Evolutionary conservation across 257 asterid species (phyloP).

Genomic region (Coffea eugenioides): DNA sequence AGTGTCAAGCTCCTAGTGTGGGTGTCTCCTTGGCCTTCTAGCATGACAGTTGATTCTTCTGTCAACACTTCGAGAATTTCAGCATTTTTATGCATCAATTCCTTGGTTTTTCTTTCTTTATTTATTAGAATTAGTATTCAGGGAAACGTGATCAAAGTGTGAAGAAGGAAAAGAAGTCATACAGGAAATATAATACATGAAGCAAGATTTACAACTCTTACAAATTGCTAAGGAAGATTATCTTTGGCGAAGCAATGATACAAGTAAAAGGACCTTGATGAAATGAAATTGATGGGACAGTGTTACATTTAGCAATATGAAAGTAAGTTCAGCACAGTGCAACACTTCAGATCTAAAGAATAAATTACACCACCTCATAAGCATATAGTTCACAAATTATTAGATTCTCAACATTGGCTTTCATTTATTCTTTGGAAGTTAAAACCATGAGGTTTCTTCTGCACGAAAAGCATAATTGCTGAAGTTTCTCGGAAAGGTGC

Average conservation of each 20-base stretch:
- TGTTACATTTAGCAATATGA: background rate
- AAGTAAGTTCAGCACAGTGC: background rate
- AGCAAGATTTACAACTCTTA: background rate
- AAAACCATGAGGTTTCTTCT: no score
- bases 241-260: background rate
- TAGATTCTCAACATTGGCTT: background rate
- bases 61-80: conserved; percentile 24
- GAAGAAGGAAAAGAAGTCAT: background rate
- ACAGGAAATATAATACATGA: background rate
- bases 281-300: background rate
- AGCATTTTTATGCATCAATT: background rate
- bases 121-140: background rate
- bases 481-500: background rate
- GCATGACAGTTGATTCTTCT: conserved; percentile 63
- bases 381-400: background rate
- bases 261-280: background rate
- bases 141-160: background rate
- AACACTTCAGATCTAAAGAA: background rate
- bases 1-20: conserved; percentile 66
- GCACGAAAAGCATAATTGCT: background rate
- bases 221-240: background rate
- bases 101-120: background rate
- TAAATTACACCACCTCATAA: background rate
- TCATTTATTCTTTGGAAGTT: background rate
- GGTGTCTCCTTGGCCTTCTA: conserved; percentile 44